Evolutionary conservation across 176 grass and related monocot species (phyloP), one percentile per base, ranked within the genome.

Genomic region (Tillandsia leiboldiana): DNA sequence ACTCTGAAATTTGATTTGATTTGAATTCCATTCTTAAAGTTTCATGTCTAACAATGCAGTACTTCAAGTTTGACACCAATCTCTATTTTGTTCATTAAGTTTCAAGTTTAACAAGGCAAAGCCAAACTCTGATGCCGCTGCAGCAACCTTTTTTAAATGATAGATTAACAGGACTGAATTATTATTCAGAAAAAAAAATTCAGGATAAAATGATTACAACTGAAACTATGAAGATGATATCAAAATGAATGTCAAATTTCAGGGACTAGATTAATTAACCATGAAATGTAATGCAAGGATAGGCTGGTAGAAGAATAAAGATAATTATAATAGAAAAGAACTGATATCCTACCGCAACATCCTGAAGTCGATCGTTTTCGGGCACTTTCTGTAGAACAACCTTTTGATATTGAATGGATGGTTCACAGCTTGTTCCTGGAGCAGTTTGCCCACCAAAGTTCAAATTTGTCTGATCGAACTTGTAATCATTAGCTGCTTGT

Each of bases 331-430:
- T 13, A 17, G 17, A 65, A 50, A 26, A 26, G 48, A 1, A 69
- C n/a, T 12, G 26, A 27, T 6, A 51, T 50, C 65, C 69, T 69
- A 77, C 75, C 47, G 24, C 74, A 49, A 92, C 51, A 90, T 97
- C 77, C 80, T 83, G 86, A 72, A 83, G 53, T 2, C 84, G 73
- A 29, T 82, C 69, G 69, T 93, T 79, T 23, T 87, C 77, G 77
- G 87, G 65, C 62, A 75, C 84, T 84, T 80, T 58, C 76, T 83
- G 86, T 59, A 99, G 74, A 67, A 99, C 72, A 62, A 99, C 94
- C 73, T 67, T 87, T 59, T 86, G 78, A 64, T 51, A 99, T 27
- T 85, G 89, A 79, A 99, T 14, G 70, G 77, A 80, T 47, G 89
- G 94, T 65, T 82, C 84, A 80, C 80, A 87, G n/a, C 51, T 78